Base-by-base conservation (phyloP, 2,329 filamentous ascomycete species). In the Juglanconis juglandina region DNA sequence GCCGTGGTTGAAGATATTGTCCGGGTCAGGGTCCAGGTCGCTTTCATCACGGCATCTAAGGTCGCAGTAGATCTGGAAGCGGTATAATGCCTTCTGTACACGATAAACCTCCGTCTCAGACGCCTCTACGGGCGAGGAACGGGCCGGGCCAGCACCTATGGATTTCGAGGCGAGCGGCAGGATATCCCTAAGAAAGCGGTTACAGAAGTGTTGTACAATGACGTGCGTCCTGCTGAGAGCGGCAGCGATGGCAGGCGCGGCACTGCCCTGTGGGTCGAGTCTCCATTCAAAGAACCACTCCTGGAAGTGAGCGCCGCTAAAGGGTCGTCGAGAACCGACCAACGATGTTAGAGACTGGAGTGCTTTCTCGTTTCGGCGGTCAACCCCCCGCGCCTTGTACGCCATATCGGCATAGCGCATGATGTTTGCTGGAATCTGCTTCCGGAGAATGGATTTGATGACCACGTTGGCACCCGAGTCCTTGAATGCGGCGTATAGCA, bases 21-120 rank as follows among this genome's bases (percentile, higher is more conserved):
- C 37, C 5, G 41, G 10, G 3, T 5, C 7, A 13, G 5, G 14
- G 7, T 46, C 9, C 13, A 44, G 33, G 5, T 58, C n/a, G 32
- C 9, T 17, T 10, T 13, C 8, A 30, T 7, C 9, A 10, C 13
- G 9, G 9, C 34, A 48, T 1, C 14, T 1, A 3, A 58, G 11
- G 39, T 34, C 53, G 33, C 49, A 58, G 30, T 58, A 52, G 4
- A 58, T 33, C 17, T 58, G 56, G 24, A 52, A 58, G 2, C 41
- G 56, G n/a, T 58, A 53, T 3, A 58, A 32, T 7, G 56, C 49
- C 3, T 48, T 32, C 8, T 24, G 32, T 2, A 48, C 39, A 2
- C 56, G 49, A 7, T 37, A 53, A 3, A 46, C 4, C n/a, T 58
- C 56, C 10, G 9, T 14, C 0, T 47, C 2, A 4, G 56, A 52